These are phyloP conservation scores for Schizonepeta tenuifolia DNA, from an alignment of 257 asterid genomes.

Conservation along the genomic window DNA sequence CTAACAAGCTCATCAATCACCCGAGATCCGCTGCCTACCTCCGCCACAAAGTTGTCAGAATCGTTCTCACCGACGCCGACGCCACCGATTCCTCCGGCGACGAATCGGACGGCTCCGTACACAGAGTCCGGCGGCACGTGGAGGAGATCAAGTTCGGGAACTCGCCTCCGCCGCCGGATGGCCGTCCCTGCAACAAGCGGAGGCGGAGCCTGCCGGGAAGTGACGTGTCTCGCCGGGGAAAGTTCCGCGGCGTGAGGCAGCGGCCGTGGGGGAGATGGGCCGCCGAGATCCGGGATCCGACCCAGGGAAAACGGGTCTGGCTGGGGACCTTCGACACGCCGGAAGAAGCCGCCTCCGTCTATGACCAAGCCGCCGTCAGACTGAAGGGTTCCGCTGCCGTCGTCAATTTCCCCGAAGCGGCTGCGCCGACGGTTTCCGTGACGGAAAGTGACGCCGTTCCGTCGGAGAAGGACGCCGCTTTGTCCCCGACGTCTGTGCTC, in stretches of 20 bases:
- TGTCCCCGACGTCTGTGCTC: constrained; percentile 67
- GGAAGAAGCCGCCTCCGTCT: constrained; percentile 81
- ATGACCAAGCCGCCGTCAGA: constrained; percentile 76
- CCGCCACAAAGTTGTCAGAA: constrained; percentile 47
- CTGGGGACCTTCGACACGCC: constrained; percentile 83
- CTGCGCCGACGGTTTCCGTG: constrained; percentile 25
- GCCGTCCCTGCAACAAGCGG: constrained; percentile 25
- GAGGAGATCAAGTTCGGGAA: constrained; percentile 54
- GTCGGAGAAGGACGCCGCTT: constrained; percentile 37
- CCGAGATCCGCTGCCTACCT: constrained; percentile 12
- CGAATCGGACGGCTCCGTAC: constrained; percentile 26
- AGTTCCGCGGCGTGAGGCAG: constrained; percentile 77
- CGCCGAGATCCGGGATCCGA: constrained; percentile 88
- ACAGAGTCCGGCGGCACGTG: constrained; percentile 62
- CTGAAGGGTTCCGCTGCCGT: constrained; percentile 71
- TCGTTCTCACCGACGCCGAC: constrained; percentile 62
- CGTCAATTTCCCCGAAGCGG: constrained; percentile 54
- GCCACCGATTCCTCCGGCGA: constrained; percentile 70
- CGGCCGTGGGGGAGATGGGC: constrained; percentile 97
- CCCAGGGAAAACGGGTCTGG: constrained; percentile 75
- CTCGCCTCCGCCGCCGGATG: constrained; percentile 17
- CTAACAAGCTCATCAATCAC: constrained; percentile 41
- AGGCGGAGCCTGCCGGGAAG: constrained; percentile 18
- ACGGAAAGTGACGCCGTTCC: constrained; percentile 41
- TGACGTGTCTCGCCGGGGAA: constrained; percentile 48